Evolutionary conservation across 225 moss, liverwort and hornwort genomes (phyloP).

Genomic region (Bryum argenteum): DNA sequence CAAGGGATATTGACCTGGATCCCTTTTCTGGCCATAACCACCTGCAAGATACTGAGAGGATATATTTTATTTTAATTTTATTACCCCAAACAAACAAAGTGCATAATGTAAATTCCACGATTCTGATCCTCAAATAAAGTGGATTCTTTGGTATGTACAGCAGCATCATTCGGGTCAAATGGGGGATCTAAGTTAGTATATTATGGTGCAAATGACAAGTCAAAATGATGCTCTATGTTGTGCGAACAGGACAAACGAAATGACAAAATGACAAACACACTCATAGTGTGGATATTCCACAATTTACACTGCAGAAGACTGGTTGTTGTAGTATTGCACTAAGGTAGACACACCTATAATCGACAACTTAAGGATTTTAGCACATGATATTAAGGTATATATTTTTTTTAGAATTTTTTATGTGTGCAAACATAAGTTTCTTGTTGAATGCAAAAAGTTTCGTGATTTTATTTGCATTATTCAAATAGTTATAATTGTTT

Average conservation of each 20-base stretch:
- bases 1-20: too few relatives aligned
- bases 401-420: too few relatives aligned
- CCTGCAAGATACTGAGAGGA: not conserved
- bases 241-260: slow-evolving; percentile 5
- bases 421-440: too few relatives aligned
- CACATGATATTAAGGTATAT: too few relatives aligned
- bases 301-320: not conserved
- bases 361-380: too few relatives aligned
- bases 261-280: not conserved
- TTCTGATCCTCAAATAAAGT: not conserved
- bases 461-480: too few relatives aligned
- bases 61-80: not conserved
- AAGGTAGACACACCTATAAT: too few relatives aligned
- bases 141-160: slow-evolving; percentile 8
- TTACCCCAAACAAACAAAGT: not conserved
- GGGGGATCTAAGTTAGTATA: not conserved
- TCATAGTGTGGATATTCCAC: not conserved
- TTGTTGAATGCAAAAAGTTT: too few relatives aligned
- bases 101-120: not conserved
- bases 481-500: too few relatives aligned
- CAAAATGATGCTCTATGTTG: not conserved
- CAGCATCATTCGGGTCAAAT: slow-evolving; percentile 19
- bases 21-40: too few relatives aligned
- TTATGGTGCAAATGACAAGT: slow-evolving; percentile 2
- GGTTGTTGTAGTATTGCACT: too few relatives aligned